A percentile compares a stretch with the other conserved stretches of the same genome.
Conservation (phyloP, 768 basidiomycete species). For the Leccinum incarnatum region DNA sequence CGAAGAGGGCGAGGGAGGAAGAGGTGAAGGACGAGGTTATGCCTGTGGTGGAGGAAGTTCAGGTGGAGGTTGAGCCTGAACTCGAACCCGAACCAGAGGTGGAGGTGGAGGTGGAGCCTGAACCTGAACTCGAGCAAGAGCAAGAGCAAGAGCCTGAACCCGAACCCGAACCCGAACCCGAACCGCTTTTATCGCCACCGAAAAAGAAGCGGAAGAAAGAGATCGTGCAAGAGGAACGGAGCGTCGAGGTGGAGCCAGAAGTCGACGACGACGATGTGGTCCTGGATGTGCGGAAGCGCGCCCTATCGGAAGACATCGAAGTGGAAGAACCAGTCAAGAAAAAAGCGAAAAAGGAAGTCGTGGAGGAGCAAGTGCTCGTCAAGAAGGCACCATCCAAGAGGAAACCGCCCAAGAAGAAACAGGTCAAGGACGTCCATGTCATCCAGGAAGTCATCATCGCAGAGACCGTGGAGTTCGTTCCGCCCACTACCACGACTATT, state of each 20-base stretch:
- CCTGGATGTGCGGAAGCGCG: slow-evolving; percentile 43
- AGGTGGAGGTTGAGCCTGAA: slow-evolving; percentile 11
- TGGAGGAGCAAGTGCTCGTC: slow-evolving; percentile 37
- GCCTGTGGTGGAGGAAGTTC: slow-evolving; percentile 24
- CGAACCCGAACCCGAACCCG: slow-evolving; percentile 32
- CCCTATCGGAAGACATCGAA: slow-evolving; percentile 40
- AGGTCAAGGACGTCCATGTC: slow-evolving; percentile 31
- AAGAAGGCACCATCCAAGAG: slow-evolving; percentile 31
- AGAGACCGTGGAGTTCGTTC: slow-evolving; percentile 47
- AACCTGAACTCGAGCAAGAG: slow-evolving; percentile 13
- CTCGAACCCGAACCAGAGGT: slow-evolving; percentile 6
- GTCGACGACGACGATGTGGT: slow-evolving; percentile 45
- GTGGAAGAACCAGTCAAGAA: slow-evolving; percentile 32
- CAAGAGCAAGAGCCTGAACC: slow-evolving; percentile 1
- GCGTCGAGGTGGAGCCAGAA: slow-evolving; percentile 58
- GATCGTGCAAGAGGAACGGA: slow-evolving; percentile 31
- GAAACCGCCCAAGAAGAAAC: slow-evolving; percentile 36
- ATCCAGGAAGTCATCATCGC: slow-evolving; percentile 53
- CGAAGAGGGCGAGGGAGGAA: slow-evolving; percentile 38
- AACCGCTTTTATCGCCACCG: slow-evolving; percentile 41
- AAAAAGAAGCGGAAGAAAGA: slow-evolving; percentile 62
- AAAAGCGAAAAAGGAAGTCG: slow-evolving; percentile 31
- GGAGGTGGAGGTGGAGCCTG: slow-evolving; percentile 34
- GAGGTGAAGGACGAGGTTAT: slow-evolving; percentile 23
- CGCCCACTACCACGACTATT: slow-evolving; percentile 50